Evolutionary conservation across 768 basidiomycete species (phyloP).

Genomic region (Cystobasidium tubakii): DNA sequence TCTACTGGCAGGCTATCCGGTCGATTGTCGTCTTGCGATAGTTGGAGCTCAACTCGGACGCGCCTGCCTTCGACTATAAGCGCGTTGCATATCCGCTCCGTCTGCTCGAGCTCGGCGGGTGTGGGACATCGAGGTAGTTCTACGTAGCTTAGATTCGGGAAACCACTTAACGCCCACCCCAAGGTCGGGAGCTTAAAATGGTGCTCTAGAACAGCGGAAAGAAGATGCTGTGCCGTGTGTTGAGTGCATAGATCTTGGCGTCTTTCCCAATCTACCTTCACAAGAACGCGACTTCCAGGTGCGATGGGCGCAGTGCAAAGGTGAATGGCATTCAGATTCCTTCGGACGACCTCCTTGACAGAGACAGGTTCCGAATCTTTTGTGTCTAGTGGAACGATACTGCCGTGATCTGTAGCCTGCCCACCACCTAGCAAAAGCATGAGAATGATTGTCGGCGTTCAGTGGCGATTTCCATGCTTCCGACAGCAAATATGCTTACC

Average conservation of each 20-base stretch:
- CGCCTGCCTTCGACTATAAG: constrained; percentile 65
- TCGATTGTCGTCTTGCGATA: constrained; percentile 50
- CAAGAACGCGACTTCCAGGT: constrained; percentile 57
- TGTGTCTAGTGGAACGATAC: constrained; percentile 50
- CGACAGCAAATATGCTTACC: constrained; percentile 45
- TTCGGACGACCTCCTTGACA: constrained; percentile 63
- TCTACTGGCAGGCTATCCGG: constrained; percentile 60
- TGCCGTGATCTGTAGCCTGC: constrained; percentile 69
- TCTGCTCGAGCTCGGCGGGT: constrained; percentile 57
- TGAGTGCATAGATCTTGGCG: constrained; percentile 74
- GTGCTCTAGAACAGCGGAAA: constrained; percentile 69
- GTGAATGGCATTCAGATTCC: constrained; percentile 70
- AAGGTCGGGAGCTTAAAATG: constrained; percentile 59
- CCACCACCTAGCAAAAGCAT: constrained; percentile 55
- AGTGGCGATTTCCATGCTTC: neutral
- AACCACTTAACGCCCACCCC: constrained; percentile 70
- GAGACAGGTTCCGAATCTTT: constrained; percentile 52
- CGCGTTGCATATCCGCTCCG: constrained; percentile 63
- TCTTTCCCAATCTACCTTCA: constrained; percentile 59
- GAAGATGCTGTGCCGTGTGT: constrained; percentile 77
- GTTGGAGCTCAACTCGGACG: constrained; percentile 70
- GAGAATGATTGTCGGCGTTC: neutral
- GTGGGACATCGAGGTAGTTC: constrained; percentile 68
- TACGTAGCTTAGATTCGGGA: constrained; percentile 67
- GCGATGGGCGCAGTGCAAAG: constrained; percentile 58